A percentile compares a stretch with the other conserved stretches of the same genome.
These are phyloP conservation scores for Lactifluus volemus DNA, from an alignment of 768 basidiomycete species.

Conservation along the genomic window DNA sequence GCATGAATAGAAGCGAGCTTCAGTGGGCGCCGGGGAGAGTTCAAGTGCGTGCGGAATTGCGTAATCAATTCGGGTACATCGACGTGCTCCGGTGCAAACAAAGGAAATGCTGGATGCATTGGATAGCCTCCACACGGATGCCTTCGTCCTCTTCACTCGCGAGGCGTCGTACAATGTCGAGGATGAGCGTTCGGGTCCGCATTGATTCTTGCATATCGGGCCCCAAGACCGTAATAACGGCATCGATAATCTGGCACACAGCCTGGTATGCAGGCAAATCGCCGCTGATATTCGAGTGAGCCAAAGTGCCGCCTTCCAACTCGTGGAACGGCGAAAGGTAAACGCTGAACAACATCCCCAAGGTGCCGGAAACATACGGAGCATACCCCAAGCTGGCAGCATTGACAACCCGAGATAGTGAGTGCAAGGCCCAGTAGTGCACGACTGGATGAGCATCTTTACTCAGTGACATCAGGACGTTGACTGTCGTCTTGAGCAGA, in stretches of 20 bases:
- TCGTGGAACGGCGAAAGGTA: slow-evolving; percentile 90
- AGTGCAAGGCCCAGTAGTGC: slow-evolving; percentile 86
- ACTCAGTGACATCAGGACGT: slow-evolving; percentile 88
- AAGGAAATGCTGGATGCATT: slow-evolving; percentile 92
- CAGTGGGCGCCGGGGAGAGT: slow-evolving; percentile 72
- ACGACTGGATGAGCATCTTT: slow-evolving; percentile 96
- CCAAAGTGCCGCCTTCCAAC: slow-evolving; percentile 77
- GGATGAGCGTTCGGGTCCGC: slow-evolving; percentile 67
- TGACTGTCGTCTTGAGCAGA: slow-evolving; percentile 89
- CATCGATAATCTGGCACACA: slow-evolving; percentile 86
- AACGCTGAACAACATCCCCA: slow-evolving; percentile 85
- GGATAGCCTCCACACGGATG: slow-evolving; percentile 87
- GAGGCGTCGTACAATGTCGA: slow-evolving; percentile 82
- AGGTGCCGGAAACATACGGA: slow-evolving; percentile 78
- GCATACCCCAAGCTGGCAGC: slow-evolving; percentile 89
- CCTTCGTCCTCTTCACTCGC: slow-evolving; percentile 80
- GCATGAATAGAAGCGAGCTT: slow-evolving; percentile 95
- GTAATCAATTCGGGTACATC: slow-evolving; percentile 73
- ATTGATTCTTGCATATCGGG: slow-evolving; percentile 91
- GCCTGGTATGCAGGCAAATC: slow-evolving; percentile 90
- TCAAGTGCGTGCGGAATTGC: slow-evolving; percentile 70
- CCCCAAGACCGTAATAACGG: slow-evolving; percentile 86
- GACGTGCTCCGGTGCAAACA: slow-evolving; percentile 85
- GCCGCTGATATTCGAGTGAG: slow-evolving; percentile 78
- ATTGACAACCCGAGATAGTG: slow-evolving; percentile 79